phyloP scores from a whole-genome alignment of 192 early-diverging fungal species.

The Rhizophagus sp. region DNA sequence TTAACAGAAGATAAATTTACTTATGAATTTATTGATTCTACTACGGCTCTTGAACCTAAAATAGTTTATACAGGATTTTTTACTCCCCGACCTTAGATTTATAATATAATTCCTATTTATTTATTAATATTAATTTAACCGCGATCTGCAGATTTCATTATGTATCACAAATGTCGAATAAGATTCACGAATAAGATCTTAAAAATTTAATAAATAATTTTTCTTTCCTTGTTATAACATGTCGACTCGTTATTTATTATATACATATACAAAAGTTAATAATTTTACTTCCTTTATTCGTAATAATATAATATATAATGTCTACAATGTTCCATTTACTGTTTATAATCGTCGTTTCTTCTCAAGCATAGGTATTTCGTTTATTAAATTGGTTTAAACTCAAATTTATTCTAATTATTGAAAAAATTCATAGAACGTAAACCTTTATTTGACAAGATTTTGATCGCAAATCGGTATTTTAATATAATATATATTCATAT shows the following conservation, averaged over 20 bases:
- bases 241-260: not conserved
- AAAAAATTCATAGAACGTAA: conserved; percentile 51
- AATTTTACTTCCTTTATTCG: not conserved
- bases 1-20: not conserved
- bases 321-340: not conserved
- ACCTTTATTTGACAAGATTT: conserved; percentile 92
- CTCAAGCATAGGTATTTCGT: not conserved
- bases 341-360: not conserved
- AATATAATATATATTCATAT: not conserved
- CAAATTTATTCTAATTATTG: not conserved
- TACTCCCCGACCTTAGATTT: not conserved
- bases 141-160: no score
- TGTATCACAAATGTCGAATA: no score
- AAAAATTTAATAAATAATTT: no score
- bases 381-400: not conserved
- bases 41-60: not conserved
- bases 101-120: no score
- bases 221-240: not conserved
- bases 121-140: no score
- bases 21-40: not conserved
- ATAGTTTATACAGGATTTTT: not conserved
- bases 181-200: no score
- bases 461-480: conserved; percentile 89
- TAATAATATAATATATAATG: not conserved
- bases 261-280: not conserved